These are phyloP conservation scores for Alternaria ethzedia DNA, from an alignment of 2,329 filamentous ascomycete genomes.

Conservation along the genomic window DNA sequence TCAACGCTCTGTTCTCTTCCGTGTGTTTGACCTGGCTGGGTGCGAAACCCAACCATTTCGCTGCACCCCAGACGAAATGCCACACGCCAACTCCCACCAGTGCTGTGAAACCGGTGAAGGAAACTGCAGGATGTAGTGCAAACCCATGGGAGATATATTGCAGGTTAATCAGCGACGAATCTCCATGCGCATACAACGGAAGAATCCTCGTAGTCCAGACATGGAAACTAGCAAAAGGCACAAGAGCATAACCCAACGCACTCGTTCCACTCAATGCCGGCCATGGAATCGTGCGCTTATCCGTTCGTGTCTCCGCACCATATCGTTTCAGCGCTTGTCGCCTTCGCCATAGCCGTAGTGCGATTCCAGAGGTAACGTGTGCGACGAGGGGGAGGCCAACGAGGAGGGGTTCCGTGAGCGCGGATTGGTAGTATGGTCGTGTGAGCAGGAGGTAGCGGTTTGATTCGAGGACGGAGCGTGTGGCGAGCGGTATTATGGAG, in stretches of 20 bases:
- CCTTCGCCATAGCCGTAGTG: conserved; percentile 76
- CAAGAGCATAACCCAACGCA: conserved; percentile 73
- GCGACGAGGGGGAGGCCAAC: conserved; percentile 75
- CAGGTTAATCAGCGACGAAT: conserved; percentile 83
- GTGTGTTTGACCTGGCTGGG: conserved; percentile 61
- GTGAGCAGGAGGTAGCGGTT: conserved; percentile 90
- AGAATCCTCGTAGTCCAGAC: conserved; percentile 76
- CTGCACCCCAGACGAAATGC: conserved; percentile 84
- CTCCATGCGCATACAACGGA: conserved; percentile 78
- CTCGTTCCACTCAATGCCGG: conserved; percentile 74
- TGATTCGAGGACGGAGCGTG: conserved; percentile 65
- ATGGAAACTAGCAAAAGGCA: conserved; percentile 72
- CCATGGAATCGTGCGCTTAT: conserved; percentile 64
- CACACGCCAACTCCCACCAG: conserved; percentile 72
- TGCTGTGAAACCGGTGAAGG: conserved; percentile 72
- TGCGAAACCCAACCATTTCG: conserved; percentile 76
- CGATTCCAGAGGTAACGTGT: conserved; percentile 79
- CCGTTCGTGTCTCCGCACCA: conserved; percentile 68
- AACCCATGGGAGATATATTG: conserved; percentile 88
- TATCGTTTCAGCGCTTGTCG: conserved; percentile 75
- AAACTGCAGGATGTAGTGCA: conserved; percentile 69
- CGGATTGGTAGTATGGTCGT: conserved; percentile 87
- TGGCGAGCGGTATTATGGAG: conserved; percentile 42
- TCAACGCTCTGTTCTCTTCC: conserved; percentile 57
- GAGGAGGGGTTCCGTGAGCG: conserved; percentile 76